phyloP scores from a whole-genome alignment of 2,329 filamentous ascomycete species.

The Passalora sequoiae region DNA sequence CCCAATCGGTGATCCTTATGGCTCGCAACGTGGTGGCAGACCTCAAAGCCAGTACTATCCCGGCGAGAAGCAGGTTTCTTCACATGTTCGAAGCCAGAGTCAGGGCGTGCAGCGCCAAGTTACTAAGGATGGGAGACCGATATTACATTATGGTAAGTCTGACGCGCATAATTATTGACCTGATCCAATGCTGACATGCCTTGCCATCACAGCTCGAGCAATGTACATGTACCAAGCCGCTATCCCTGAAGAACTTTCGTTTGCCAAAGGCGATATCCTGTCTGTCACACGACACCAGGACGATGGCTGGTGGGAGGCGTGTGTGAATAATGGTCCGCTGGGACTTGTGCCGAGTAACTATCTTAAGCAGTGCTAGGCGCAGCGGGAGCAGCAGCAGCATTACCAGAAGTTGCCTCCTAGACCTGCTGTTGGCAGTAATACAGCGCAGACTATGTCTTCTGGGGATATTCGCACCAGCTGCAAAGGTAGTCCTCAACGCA shows the following conservation, averaged over 20 bases:
- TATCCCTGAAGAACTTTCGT: conserved; percentile 90
- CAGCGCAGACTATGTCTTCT: no score
- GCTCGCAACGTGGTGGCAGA: conserved; percentile 37
- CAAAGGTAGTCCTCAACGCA: not conserved
- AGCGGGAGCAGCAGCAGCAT: not conserved
- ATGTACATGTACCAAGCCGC: conserved; percentile 92
- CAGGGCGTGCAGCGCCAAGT: conserved; percentile 80
- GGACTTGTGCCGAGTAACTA: conserved; percentile 65
- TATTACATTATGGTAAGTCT: conserved; percentile 90
- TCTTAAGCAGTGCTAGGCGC: conserved; percentile 51
- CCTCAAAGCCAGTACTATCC: conserved; percentile 45
- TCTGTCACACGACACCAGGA: conserved; percentile 88
- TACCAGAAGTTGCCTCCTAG: no score
- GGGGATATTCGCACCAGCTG: not conserved
- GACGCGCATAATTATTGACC: no score
- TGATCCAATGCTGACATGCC: no score
- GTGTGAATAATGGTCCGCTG: conserved; percentile 56
- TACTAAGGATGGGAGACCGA: conserved; percentile 77
- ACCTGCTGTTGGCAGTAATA: no score
- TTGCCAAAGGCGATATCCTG: conserved; percentile 85
- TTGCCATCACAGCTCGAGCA: conserved; percentile 70
- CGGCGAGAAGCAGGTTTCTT: conserved; percentile 37
- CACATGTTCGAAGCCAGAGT: conserved; percentile 68
- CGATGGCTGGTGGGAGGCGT: conserved; percentile 99
- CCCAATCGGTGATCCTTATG: conserved; percentile 39